Conservation (phyloP, 192 early-diverging fungal genomes). For the Coemansia javaensis region DNA sequence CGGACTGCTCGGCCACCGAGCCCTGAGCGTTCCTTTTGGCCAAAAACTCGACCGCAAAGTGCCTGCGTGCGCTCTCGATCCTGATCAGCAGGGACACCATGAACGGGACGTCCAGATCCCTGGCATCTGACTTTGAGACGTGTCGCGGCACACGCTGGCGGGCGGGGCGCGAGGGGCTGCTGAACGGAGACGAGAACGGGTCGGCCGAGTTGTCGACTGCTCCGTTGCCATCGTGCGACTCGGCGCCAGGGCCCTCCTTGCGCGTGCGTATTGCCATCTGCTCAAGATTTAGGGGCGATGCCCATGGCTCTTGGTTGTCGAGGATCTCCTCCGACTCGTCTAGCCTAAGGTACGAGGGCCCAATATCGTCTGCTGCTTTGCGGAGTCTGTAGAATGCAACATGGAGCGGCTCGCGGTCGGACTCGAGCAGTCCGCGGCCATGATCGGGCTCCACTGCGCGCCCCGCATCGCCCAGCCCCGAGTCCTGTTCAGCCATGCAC, state of each 20-base stretch:
- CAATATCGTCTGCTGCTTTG: conserved; percentile 1
- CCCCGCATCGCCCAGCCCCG: neutral
- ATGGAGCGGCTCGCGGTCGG: conserved; percentile 11
- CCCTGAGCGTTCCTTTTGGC: conserved; percentile 17
- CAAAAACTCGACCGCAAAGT: conserved; percentile 13
- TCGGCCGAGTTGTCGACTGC: neutral
- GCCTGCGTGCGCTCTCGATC: conserved; percentile 29
- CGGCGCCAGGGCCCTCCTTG: too few species aligned
- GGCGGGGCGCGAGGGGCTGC: neutral
- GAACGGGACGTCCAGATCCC: conserved; percentile 14
- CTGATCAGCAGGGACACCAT: conserved; percentile 24
- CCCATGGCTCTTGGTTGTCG: conserved; percentile 23
- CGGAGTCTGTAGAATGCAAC: conserved; percentile 19
- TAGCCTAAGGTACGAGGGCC: conserved; percentile 25
- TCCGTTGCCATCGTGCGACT: too few species aligned
- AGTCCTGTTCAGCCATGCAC: neutral
- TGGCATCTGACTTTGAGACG: neutral
- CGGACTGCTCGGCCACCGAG: conserved; percentile 32
- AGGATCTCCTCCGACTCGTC: conserved; percentile 10
- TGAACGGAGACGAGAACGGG: conserved; percentile 13
- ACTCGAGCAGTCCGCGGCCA: neutral
- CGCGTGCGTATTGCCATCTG: conserved; percentile 2
- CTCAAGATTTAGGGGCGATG: conserved; percentile 27
- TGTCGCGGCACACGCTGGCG: neutral
- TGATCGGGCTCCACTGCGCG: too few species aligned